Evolutionary conservation across 2,329 filamentous ascomycete species (phyloP), one percentile per base, ranked within the genome.

Genomic region (Xylaria sp.): DNA sequence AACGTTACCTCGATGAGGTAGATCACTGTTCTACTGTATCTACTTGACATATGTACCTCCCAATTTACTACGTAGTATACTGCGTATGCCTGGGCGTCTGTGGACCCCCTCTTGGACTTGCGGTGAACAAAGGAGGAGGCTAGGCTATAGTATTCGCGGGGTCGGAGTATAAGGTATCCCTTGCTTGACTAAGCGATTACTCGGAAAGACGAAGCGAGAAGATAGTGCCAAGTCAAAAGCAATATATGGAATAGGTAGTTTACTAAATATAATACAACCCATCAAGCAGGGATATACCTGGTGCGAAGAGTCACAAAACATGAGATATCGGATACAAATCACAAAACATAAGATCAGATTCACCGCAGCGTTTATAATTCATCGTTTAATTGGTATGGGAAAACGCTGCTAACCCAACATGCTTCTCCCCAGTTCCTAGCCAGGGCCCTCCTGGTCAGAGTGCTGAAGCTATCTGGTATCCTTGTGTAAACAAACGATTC

Each of bases 401-500:
- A 47, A 54, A 53, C 25, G 36, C 45, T 45, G n/a, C 29, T 45
- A 38, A 44, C 54, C 44, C 13, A 22, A 45, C n/a, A n/a, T 31
- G 15, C 4, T 25, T 55, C 7, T 33, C 22, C 49, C 5, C 6
- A 39, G 29, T 33, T n/a, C 25, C 22, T 11, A 27, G 44, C 44
- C 13, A 49, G 25, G 45, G 22, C 29, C 22, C 22, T 20, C 31
- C 11, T 17, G 3, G 7, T 29, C 22, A 15, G 13, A 22, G 39
- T n/a, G 7, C 31, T 13, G 27, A 4, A 36, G 22, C 36, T 38
- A 3, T 65, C 51, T 47, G 45, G 45, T 66, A 54, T 58, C 58
- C 45, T 39, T 53, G 45, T 58, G 53, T 58, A 62, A 45, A 47
- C 58, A 66, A 66, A 57, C 45, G 29, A 27, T 29, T 51, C 15